Evolutionary conservation across 768 basidiomycete species (phyloP).

Genomic region (Daedaleopsis nitida): DNA sequence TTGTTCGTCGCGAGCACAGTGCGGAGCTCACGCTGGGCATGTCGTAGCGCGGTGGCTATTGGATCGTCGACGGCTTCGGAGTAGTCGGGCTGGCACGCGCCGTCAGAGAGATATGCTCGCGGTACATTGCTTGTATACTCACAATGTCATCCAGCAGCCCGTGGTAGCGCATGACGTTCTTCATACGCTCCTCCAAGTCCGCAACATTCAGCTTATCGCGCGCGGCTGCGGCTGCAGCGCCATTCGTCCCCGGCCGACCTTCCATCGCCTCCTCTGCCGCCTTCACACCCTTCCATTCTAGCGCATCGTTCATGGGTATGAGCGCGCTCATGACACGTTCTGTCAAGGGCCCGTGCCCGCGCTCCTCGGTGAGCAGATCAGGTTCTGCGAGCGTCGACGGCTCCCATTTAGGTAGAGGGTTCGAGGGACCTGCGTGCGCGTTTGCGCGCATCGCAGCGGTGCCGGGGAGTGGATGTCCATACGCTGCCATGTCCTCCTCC

Average conservation of each 20-base stretch:
- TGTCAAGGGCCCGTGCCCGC: constrained; percentile 84
- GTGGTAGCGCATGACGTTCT: constrained; percentile 78
- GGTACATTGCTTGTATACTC: constrained; percentile 33
- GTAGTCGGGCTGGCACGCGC: constrained; percentile 62
- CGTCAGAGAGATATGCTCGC: constrained; percentile 18
- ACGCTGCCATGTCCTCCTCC: constrained; percentile 74
- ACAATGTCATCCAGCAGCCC: constrained; percentile 71
- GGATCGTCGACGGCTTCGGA: constrained; percentile 88
- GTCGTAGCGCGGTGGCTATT: constrained; percentile 85
- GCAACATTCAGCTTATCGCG: constrained; percentile 77
- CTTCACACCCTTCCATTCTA: constrained; percentile 75
- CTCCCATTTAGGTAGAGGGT: constrained; percentile 68
- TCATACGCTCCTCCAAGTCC: constrained; percentile 74
- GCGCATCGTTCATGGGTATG: constrained; percentile 64
- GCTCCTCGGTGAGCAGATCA: constrained; percentile 70
- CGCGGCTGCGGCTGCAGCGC: constrained; percentile 76
- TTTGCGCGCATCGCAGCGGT: constrained; percentile 40
- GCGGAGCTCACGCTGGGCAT: constrained; percentile 82
- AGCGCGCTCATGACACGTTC: constrained; percentile 81
- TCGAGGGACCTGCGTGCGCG: constrained; percentile 40
- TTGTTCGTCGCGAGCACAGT: constrained; percentile 82
- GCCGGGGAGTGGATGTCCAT: constrained; percentile 43
- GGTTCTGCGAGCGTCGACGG: constrained; percentile 77
- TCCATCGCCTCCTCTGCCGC: constrained; percentile 86
- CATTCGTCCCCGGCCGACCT: constrained; percentile 66